Evolutionary conservation across 2,329 filamentous ascomycete species (phyloP).

Genomic region (Aspergillus tubingensis): DNA sequence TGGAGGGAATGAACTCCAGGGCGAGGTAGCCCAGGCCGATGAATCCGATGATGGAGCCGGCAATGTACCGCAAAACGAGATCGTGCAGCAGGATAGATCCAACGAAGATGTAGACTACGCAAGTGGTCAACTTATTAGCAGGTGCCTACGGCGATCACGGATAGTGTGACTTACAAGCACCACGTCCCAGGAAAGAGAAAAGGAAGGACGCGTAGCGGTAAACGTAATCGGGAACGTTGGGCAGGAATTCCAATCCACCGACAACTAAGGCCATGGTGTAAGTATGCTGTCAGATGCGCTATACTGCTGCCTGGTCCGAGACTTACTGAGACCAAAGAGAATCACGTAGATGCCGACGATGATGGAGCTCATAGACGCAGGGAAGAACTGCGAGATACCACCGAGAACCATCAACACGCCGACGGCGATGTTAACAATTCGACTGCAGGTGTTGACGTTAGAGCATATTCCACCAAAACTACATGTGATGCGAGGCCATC

Average conservation of each 20-base stretch:
- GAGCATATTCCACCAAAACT: background rate
- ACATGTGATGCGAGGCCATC: background rate
- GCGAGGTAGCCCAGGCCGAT: constrained; percentile 76
- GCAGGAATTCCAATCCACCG: constrained; percentile 76
- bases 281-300: constrained; percentile 14
- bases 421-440: constrained; percentile 88
- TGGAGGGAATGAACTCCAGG: constrained; percentile 75
- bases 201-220: constrained; percentile 95
- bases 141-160: background rate
- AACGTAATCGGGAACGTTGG: constrained; percentile 83
- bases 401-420: constrained; percentile 86
- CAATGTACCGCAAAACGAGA: constrained; percentile 67
- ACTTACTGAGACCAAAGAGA: constrained; percentile 80
- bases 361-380: constrained; percentile 57
- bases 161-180: constrained; percentile 72
- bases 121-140: constrained; percentile 1
- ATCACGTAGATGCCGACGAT: constrained; percentile 87
- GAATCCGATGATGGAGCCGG: constrained; percentile 75
- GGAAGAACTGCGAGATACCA: constrained; percentile 59
- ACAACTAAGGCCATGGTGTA: constrained; percentile 54
- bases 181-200: constrained; percentile 95
- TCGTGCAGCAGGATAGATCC: constrained; percentile 79
- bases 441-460: constrained; percentile 57
- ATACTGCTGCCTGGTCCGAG: background rate
- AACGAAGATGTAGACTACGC: constrained; percentile 92